phyloP scores from a whole-genome alignment of 208 protist species.

The Naegleria gruberi region DNA sequence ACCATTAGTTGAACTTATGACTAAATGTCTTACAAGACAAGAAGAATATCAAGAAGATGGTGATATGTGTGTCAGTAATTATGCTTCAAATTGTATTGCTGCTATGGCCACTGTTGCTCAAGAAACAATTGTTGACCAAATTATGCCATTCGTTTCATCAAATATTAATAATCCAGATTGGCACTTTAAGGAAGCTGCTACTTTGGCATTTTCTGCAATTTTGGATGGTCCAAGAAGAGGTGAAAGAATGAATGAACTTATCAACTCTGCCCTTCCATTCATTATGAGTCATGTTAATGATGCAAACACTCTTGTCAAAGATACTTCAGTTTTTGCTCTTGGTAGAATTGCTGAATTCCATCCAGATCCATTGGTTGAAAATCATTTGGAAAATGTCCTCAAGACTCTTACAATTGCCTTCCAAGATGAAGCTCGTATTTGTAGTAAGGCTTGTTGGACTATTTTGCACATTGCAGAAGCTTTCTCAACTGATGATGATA shows the following conservation, averaged over 20 bases:
- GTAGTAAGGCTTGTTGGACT: constrained; percentile 78
- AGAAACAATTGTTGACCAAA: constrained; percentile 45
- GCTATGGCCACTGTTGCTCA: constrained; percentile 67
- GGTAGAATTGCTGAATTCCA: constrained; percentile 82
- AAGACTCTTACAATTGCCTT: constrained; percentile 53
- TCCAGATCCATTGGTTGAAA: constrained; percentile 57
- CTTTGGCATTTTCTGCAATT: constrained; percentile 89
- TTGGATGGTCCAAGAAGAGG: constrained; percentile 73
- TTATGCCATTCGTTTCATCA: constrained; percentile 83
- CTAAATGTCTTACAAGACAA: constrained; percentile 71
- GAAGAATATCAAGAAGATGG: constrained; percentile 81
- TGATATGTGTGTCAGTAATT: constrained; percentile 83
- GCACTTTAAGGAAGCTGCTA: constrained; percentile 84
- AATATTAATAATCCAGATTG: constrained; percentile 81
- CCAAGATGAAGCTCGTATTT: constrained; percentile 56
- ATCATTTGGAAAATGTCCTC: constrained; percentile 59
- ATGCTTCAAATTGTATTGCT: constrained; percentile 75
- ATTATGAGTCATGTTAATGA: constrained; percentile 75
- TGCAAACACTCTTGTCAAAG: constrained; percentile 62
- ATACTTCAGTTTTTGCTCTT: constrained; percentile 86
- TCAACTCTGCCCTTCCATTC: constrained; percentile 69
- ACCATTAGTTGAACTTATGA: constrained; percentile 72
- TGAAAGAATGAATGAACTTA: constrained; percentile 62
- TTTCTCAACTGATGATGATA: constrained; percentile 51
- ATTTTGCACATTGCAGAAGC: constrained; percentile 81